phyloP scores from a whole-genome alignment of 2,329 filamentous ascomycete genomes.

The Biscogniauxia mediterranea region DNA sequence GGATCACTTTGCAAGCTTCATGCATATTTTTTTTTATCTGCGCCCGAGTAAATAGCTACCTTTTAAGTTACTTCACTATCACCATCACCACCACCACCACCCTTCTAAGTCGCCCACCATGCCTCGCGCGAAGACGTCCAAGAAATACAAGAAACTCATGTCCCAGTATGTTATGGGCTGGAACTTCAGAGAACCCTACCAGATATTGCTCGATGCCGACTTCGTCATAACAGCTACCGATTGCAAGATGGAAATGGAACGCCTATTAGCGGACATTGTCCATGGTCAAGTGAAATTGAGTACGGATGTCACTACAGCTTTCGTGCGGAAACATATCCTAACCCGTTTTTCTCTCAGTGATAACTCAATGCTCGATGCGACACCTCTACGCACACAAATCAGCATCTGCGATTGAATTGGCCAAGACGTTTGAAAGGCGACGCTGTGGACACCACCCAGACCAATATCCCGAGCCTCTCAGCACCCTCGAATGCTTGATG shows the following conservation, averaged over 20 bases:
- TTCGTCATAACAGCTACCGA: slow-evolving; percentile 78
- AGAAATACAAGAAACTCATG: slow-evolving; percentile 89
- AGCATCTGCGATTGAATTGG: slow-evolving; percentile 67
- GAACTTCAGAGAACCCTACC: slow-evolving; percentile 90
- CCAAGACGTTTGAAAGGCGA: slow-evolving; percentile 72
- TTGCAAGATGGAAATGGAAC: slow-evolving; percentile 87
- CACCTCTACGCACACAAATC: slow-evolving; percentile 67
- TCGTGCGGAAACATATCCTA: background rate
- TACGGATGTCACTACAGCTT: slow-evolving; percentile 39
- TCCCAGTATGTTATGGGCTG: slow-evolving; percentile 85
- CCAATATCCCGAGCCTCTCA: slow-evolving; percentile 68
- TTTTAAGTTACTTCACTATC: background rate
- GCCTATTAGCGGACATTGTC: slow-evolving; percentile 74
- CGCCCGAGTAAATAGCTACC: background rate
- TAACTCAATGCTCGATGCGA: slow-evolving; percentile 78
- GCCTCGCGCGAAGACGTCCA: slow-evolving; percentile 35
- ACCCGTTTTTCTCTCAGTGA: slow-evolving; percentile 50
- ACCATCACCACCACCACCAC: background rate
- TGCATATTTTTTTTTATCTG: background rate
- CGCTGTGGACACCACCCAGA: slow-evolving; percentile 76
- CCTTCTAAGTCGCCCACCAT: slow-evolving; percentile 12
- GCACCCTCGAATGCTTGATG: slow-evolving; percentile 66
- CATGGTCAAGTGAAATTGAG: slow-evolving; percentile 83
- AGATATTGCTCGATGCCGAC: slow-evolving; percentile 84
- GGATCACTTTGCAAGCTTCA: background rate